Base-by-base conservation (phyloP, 208 protist genomes). In the Crithidia bombi region DNA sequence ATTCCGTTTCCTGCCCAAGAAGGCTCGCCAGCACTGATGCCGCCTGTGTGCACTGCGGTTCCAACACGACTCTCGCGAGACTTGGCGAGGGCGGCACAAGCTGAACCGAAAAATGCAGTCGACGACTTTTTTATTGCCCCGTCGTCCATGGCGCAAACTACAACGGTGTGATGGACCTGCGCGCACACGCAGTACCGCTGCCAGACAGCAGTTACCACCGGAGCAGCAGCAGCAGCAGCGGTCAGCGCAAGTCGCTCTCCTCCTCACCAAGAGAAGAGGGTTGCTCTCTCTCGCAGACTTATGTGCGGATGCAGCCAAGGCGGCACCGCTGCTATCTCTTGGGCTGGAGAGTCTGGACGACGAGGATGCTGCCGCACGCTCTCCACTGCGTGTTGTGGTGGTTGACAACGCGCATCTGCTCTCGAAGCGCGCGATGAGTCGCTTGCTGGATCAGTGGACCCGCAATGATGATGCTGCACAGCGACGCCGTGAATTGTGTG, bases 391-490 rank as follows among this genome's bases (percentile, higher is more conserved):
- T 3, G 32, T 85, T 14, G 78, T 89, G 14, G 65, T 92, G 23
- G 49, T 92, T 35, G 39, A 71, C 65, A 86, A 92, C 75, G 87
- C 87, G 0, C 83, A 92, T 61, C 26, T 92, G 23, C 78, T 92
- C 10, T 89, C 83, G 10, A 62, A 75, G 39, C 81, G 78, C 4
- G 87, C 87, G 0, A 72, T 87, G 30, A 52, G 81, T 11, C 83
- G 87, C 17, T 30, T 92, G 43, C 36, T 92, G 11, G 83, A 92
- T n/a, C 87, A 92, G 58, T 92, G 87, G 87, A 92, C 87, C 1
- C 87, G 83, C 39, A 92, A 92, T 59, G 83, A 79, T 1, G 70
- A 75, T 7, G 76, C 72, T 3, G n/a, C 14, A 36, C 14, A 33
- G 23, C 66, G 44, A 0, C 49, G 44, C 19, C 39, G 28, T 4